Base-by-base conservation (phyloP, 176 grass and related monocot genomes). In the Cenchrus purpureus region DNA sequence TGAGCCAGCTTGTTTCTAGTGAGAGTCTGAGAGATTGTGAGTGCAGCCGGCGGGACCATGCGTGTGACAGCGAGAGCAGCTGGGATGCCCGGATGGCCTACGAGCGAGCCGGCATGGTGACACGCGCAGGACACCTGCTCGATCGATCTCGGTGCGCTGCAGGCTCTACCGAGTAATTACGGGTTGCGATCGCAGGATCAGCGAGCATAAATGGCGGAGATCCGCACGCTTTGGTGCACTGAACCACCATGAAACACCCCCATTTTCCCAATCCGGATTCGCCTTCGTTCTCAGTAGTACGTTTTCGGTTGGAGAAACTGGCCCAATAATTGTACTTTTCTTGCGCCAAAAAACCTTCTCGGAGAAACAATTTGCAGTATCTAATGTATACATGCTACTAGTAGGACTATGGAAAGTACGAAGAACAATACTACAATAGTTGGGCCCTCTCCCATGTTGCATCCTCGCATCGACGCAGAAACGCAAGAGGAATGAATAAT, bases 121-220 rank as follows among this genome's bases (percentile, higher is more conserved):
- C 71, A 74, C 73, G 52, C 29, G 73, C 73, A 76, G 73, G 73
- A 76, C 52, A 76, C 73, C 51, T 76, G 73, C 73, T 51, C 54
- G 54, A 60, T 10, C 7, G 58, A 60, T 25, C 48, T 25, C 48
- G 53, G 74, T 42, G 74, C 54, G 9, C 73, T 12, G 17, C 73
- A 37, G 50, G 15, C 28, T 7, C 25, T 4, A 2, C 8, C 43
- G 11, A 73, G 7, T 54, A 86, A 61, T 31, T 12, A 48, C 32
- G 32, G 29, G 69, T 57, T 57, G 75, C 86, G 14, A 77, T 83
- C 86, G 64, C 50, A 77, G 54, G 53, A 88, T 88, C 86, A 22
- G 17, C 86, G 65, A 62, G 65, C 80, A 53, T 88, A 88, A 78
- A 88, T 55, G 80, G 62, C 52, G 13, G 61, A 12, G 76, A 89